Conservation (phyloP, 345 rosid species). For the Moricandia arvensis region DNA sequence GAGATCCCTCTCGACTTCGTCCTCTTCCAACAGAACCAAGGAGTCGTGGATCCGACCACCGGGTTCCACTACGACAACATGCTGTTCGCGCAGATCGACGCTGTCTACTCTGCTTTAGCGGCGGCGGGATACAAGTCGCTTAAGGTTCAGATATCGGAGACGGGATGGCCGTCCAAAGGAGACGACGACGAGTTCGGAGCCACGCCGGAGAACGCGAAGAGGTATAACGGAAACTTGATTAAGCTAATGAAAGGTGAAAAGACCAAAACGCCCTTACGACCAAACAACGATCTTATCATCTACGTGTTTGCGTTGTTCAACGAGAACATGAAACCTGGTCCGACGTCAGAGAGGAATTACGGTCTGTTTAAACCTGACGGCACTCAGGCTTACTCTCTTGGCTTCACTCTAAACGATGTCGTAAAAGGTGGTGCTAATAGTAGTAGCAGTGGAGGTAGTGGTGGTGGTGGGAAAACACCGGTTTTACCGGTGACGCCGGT, state of each 20-base stretch:
- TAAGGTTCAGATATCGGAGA: slow-evolving; percentile 75
- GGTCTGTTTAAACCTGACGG: slow-evolving; percentile 92
- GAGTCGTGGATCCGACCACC: slow-evolving; percentile 61
- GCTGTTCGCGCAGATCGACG: slow-evolving; percentile 90
- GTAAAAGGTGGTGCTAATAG: slow-evolving; percentile 29
- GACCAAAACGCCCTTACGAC: slow-evolving; percentile 79
- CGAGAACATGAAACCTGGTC: slow-evolving; percentile 95
- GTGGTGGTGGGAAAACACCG: slow-evolving; percentile 21
- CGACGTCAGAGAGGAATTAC: slow-evolving; percentile 91
- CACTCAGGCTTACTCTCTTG: slow-evolving; percentile 62
- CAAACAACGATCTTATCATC: slow-evolving; percentile 54
- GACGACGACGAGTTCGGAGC: slow-evolving; percentile 86
- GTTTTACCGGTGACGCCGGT: slow-evolving; percentile 21
- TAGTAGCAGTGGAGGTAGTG: not conserved
- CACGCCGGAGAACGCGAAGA: slow-evolving; percentile 74
- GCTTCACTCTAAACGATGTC: slow-evolving; percentile 32
- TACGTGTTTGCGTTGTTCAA: slow-evolving; percentile 87
- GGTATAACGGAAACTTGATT: slow-evolving; percentile 76
- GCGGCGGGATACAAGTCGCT: slow-evolving; percentile 63
- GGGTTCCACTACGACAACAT: slow-evolving; percentile 83
- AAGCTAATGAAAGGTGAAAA: slow-evolving; percentile 55
- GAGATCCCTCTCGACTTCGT: slow-evolving; percentile 74
- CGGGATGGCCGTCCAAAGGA: slow-evolving; percentile 99
- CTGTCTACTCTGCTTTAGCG: slow-evolving; percentile 71
- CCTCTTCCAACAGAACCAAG: slow-evolving; percentile 71